Evolutionary conservation across 2,329 filamentous ascomycete genomes (phyloP), one percentile per base, ranked within the genome.

Genomic region (Helminthosporium solani): DNA sequence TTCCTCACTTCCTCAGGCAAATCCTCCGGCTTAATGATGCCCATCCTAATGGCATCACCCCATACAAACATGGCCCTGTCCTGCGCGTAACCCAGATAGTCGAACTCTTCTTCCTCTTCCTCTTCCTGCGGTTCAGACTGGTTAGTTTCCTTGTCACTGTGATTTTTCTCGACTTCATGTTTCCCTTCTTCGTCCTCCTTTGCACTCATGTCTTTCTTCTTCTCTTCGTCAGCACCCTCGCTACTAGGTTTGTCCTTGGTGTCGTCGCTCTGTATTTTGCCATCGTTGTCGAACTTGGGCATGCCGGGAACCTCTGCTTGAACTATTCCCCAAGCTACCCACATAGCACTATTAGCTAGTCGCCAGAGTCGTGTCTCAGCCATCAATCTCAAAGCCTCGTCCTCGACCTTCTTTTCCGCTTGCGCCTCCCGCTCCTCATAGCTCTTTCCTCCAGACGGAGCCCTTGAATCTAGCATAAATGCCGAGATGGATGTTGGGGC

Each of bases 241-340:
- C 40, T 27, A 57, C 56, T 7, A 58, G 60, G 25, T 56, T 0
- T 53, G 53, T 9, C 39, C 31, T 6, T 54, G 50, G 28, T 66
- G 63, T 11, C 44, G n/a, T 25, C 23, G 23, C 6, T 5, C 41
- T 3, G 60, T 5, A n/a, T 33, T 53, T 51, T 4, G 54, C 50
- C 50, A 19, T 53, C 45, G 1, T 56, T 50, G 12, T 70, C 72
- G 28, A 76, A 75, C 14, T 73, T 72, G 15, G 86, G 82, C 66
- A 92, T 76, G 0, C 85, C 88, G 0, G 88, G 84, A 1, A 95
- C 78, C 66, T 94, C 91, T 38, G 94, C 92, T 72, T 99, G 94
- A 41, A 99, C 87, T 51, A 97, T 89, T 19, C 94, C 94, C 94
- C 94, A 99, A 1, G 90, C 88, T 19, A 95, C 83, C 94, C 94